These are phyloP conservation scores for Nematocida ironsii DNA, from an alignment of 371 early-diverging fungal species.

Conservation along the genomic window DNA sequence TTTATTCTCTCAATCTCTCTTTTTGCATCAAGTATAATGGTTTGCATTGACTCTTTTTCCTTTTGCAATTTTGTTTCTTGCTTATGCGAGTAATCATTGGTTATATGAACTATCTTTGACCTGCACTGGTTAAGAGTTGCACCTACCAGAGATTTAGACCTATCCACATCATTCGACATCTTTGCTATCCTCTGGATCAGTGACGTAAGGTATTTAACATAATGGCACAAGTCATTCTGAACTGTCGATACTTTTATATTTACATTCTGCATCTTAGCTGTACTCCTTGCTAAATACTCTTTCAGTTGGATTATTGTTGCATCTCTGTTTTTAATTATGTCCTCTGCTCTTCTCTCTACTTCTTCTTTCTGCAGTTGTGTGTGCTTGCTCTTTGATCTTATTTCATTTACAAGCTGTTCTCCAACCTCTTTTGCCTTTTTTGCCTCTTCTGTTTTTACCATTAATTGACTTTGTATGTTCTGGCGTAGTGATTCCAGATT, in stretches of 20 bases:
- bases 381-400: constrained; percentile 23
- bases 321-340: constrained; percentile 30
- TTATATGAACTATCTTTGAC: not conserved
- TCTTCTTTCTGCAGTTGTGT: constrained; percentile 9
- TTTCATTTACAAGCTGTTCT: constrained; percentile 29
- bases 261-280: not conserved
- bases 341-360: constrained; percentile 36
- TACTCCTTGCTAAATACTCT: not conserved
- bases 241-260: not conserved
- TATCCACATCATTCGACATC: not conserved
- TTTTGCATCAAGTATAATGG: not conserved
- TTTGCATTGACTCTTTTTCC: constrained; percentile 1
- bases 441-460: constrained; percentile 1
- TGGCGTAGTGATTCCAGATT: not conserved
- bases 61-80: not conserved
- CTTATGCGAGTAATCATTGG: not conserved
- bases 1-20: not conserved
- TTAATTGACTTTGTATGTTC: constrained; percentile 1
- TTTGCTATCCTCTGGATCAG: not conserved
- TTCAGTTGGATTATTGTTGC: constrained; percentile 5
- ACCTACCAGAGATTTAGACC: not conserved
- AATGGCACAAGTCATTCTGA: not conserved
- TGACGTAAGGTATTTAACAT: not conserved
- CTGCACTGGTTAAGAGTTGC: not conserved
- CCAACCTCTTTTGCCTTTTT: constrained; percentile 13